A percentile compares a stretch with the other conserved stretches of the same genome.
Evolutionary conservation across 129 eudicot genomes (phyloP).

Genomic region (Heracleum sosnowskyi): DNA sequence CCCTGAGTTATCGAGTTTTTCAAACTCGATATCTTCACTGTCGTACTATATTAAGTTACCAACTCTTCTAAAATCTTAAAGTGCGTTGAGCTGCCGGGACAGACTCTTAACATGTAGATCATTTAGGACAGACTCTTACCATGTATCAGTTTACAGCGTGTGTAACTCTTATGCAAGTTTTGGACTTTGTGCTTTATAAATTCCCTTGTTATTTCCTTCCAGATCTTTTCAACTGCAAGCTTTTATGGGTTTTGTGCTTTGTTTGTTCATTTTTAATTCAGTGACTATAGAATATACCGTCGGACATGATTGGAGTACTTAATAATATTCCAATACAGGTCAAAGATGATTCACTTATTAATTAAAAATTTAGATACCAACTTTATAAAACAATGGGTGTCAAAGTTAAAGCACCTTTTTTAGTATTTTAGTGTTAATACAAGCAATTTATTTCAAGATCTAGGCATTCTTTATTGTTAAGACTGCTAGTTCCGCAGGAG

Average conservation of each 20-base stretch:
- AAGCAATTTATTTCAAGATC: background rate
- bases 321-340: background rate
- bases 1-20: background rate
- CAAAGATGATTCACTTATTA: background rate
- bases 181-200: conserved; percentile 1
- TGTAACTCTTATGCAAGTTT: background rate
- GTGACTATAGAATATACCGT: background rate
- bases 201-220: conserved; percentile 1
- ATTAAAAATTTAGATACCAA: background rate
- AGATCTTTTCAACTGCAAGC: background rate
- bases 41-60: background rate
- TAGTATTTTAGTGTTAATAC: background rate
- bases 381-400: background rate
- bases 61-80: background rate
- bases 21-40: background rate
- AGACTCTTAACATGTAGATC: background rate
- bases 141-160: background rate
- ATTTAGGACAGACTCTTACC: no score
- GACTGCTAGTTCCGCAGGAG: background rate
- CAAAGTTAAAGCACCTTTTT: background rate
- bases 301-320: background rate
- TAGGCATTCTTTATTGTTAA: background rate
- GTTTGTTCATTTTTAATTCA: background rate
- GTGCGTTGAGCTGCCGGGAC: background rate
- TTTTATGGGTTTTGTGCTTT: background rate